phyloP scores from a whole-genome alignment of 2,329 filamentous ascomycete genomes.

The Aspergillus jensenii region DNA sequence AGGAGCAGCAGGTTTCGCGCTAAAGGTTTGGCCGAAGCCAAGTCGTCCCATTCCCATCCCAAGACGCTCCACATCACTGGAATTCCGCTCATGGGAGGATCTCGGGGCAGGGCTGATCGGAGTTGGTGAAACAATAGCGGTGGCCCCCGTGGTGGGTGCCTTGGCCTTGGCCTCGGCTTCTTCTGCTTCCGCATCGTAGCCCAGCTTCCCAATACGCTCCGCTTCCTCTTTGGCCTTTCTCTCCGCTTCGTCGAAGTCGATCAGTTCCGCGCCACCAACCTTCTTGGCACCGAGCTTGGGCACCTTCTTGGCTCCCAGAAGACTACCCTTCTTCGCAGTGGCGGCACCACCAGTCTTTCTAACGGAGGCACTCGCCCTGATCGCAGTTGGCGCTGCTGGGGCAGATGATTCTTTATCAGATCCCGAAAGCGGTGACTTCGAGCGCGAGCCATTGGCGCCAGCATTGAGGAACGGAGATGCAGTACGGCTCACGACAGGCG shows the following conservation, averaged over 20 bases:
- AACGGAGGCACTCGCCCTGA: conserved; percentile 75
- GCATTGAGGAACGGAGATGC: conserved; percentile 88
- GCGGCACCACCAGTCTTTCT: conserved; percentile 67
- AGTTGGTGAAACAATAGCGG: conserved; percentile 70
- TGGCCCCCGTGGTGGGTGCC: conserved; percentile 48
- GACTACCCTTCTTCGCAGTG: conserved; percentile 75
- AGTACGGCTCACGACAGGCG: conserved; percentile 75
- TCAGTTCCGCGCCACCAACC: conserved; percentile 67
- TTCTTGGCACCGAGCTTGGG: conserved; percentile 92
- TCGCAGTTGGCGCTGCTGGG: conserved; percentile 60
- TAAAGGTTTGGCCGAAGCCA: conserved; percentile 83
- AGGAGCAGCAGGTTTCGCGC: conserved; percentile 59
- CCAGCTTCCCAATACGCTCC: conserved; percentile 90
- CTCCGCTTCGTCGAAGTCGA: conserved; percentile 97
- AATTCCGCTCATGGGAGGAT: conserved; percentile 53
- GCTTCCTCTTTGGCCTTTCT: conserved; percentile 97
- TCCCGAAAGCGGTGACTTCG: conserved; percentile 75
- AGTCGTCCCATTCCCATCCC: conserved; percentile 85
- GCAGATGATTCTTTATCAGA: conserved; percentile 51
- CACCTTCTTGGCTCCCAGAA: conserved; percentile 81
- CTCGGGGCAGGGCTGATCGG: conserved; percentile 69
- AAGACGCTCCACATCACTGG: conserved; percentile 80
- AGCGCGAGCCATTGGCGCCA: conserved; percentile 65
- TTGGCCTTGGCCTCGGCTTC: conserved; percentile 40
- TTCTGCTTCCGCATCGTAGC: conserved; percentile 92